These are phyloP conservation scores for Globisporangium iwayamae DNA, from an alignment of 352 stramenopile genomes.

Conservation along the genomic window DNA sequence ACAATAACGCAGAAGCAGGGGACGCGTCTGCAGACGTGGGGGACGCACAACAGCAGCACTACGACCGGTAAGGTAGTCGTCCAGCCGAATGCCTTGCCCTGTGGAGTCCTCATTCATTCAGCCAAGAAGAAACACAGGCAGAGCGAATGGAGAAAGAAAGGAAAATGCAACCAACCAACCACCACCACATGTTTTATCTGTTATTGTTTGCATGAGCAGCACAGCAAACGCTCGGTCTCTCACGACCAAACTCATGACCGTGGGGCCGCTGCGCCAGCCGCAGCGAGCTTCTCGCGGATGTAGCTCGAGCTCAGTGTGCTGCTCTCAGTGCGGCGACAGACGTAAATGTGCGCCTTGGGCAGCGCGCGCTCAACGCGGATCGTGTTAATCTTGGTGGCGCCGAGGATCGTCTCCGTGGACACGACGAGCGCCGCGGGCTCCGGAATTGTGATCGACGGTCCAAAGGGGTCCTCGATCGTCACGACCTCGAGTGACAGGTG, in stretches of 20 bases:
- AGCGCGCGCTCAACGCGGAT: slow-evolving; percentile 62
- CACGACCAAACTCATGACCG: background rate
- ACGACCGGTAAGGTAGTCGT: slow-evolving; percentile 6
- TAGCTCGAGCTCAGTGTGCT: slow-evolving; percentile 83
- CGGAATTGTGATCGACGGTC: slow-evolving; percentile 74
- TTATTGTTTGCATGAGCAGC: background rate
- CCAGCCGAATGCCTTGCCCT: background rate
- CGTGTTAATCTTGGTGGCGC: slow-evolving; percentile 82
- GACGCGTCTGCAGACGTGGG: slow-evolving; percentile 6
- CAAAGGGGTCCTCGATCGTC: slow-evolving; percentile 83
- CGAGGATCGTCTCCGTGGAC: slow-evolving; percentile 77
- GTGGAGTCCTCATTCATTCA: background rate
- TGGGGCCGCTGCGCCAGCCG: slow-evolving; percentile 5
- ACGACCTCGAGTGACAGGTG: slow-evolving; percentile 60
- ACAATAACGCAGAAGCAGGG: slow-evolving; percentile 5
- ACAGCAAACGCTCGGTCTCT: background rate
- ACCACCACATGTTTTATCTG: background rate
- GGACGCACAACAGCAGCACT: slow-evolving; percentile 11
- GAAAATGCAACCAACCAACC: background rate
- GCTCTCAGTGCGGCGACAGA: slow-evolving; percentile 75
- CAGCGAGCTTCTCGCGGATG: slow-evolving; percentile 68
- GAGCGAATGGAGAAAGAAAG: background rate
- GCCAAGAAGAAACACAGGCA: background rate
- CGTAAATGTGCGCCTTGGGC: slow-evolving; percentile 60
- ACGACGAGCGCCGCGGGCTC: slow-evolving; percentile 75